Evolutionary conservation across 1,139 yeast species (phyloP).

Genomic region (Hyphopichia pseudoburtonii): DNA sequence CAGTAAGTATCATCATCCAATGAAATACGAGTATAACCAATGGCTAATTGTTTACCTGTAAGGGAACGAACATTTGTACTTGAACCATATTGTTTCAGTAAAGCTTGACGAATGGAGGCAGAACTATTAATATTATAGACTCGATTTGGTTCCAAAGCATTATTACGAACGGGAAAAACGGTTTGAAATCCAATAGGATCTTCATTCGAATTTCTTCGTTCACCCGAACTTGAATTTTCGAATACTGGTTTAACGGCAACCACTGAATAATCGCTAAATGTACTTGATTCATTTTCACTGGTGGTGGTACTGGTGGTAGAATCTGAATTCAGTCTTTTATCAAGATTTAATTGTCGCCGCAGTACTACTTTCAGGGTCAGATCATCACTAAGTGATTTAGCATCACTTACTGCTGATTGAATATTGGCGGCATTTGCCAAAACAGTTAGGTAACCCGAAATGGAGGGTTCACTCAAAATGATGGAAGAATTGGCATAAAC

Average conservation of each 20-base stretch:
- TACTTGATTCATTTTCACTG: slow-evolving; percentile 3
- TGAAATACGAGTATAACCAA: slow-evolving; percentile 65
- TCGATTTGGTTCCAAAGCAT: slow-evolving; percentile 18
- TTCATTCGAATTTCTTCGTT: slow-evolving; percentile 5
- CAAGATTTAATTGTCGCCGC: too few relatives aligned
- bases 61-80: slow-evolving; percentile 45
- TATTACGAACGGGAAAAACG: slow-evolving; percentile 30
- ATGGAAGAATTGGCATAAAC: slow-evolving; percentile 73
- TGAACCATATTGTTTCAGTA: slow-evolving; percentile 48
- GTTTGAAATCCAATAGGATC: slow-evolving; percentile 33
- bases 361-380: slow-evolving; percentile 5
- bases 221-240: slow-evolving; percentile 11
- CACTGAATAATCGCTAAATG: slow-evolving; percentile 33
- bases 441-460: slow-evolving; percentile 73
- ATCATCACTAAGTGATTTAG: slow-evolving; percentile 25
- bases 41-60: slow-evolving; percentile 51
- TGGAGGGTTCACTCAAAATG: slow-evolving; percentile 53
- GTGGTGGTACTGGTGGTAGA: background rate
- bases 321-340: background rate
- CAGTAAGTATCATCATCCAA: slow-evolving; percentile 55
- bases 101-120: slow-evolving; percentile 41
- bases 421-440: slow-evolving; percentile 59
- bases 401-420: slow-evolving; percentile 48
- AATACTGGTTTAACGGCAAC: slow-evolving; percentile 35
- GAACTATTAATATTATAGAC: slow-evolving; percentile 30